These are phyloP conservation scores for Colletotrichum zoysiae DNA, from an alignment of 2,329 filamentous ascomycete species.

Conservation along the genomic window DNA sequence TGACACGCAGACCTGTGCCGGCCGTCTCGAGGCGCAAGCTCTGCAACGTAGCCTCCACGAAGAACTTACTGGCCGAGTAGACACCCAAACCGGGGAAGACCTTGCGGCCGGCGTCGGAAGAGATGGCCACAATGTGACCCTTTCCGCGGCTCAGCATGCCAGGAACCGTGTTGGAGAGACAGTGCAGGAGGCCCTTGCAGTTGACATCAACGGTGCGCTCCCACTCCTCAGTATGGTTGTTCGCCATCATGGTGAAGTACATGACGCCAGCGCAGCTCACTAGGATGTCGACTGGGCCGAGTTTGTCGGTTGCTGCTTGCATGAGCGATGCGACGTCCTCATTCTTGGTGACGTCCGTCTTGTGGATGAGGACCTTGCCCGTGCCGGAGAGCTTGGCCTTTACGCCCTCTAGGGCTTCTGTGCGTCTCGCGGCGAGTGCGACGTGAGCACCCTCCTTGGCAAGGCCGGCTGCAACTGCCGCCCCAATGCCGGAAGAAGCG, in stretches of 20 bases:
- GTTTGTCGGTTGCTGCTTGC: conserved; percentile 66
- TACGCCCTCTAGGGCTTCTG: conserved; percentile 75
- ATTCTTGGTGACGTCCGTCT: conserved; percentile 79
- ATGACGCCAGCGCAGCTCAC: conserved; percentile 86
- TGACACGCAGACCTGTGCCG: conserved; percentile 78
- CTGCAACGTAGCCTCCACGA: conserved; percentile 86
- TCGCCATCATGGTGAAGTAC: conserved; percentile 92
- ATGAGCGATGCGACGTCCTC: conserved; percentile 76
- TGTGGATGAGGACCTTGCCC: conserved; percentile 75
- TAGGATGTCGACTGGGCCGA: conserved; percentile 83
- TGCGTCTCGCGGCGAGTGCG: conserved; percentile 78
- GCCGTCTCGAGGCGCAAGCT: conserved; percentile 81
- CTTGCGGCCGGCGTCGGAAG: conserved; percentile 84
- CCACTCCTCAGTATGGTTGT: conserved; percentile 80
- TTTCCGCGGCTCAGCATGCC: conserved; percentile 76
- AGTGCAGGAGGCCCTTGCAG: conserved; percentile 85
- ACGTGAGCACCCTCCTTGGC: conserved; percentile 79
- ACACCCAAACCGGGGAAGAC: conserved; percentile 86
- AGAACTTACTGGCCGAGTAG: conserved; percentile 87
- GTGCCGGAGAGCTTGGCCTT: conserved; percentile 68
- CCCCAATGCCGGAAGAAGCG: conserved; percentile 83
- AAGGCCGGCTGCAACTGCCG: conserved; percentile 77
- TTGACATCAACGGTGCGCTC: conserved; percentile 87
- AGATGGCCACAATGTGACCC: conserved; percentile 84
- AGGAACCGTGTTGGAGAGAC: conserved; percentile 76